These are phyloP conservation scores for Trichoderma cornu-damae DNA, from an alignment of 2,329 filamentous ascomycete species.

Conservation along the genomic window DNA sequence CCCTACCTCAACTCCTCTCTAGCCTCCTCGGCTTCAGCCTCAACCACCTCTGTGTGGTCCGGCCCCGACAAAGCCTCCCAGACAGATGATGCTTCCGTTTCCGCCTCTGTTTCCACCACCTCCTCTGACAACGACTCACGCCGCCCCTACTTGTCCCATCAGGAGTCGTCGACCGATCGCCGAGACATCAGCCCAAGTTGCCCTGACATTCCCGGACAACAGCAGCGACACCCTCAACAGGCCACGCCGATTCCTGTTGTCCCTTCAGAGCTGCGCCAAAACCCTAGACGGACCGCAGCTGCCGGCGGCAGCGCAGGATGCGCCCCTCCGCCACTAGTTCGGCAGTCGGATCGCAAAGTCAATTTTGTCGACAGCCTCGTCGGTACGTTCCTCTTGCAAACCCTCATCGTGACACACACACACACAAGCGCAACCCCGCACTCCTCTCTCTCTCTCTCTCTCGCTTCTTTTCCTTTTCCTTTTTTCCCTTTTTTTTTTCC, in stretches of 20 bases:
- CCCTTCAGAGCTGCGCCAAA: constrained; percentile 58
- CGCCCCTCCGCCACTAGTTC: constrained; percentile 69
- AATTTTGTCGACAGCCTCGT: constrained; percentile 96
- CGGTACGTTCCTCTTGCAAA: constrained; percentile 63
- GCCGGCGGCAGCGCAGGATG: constrained; percentile 52
- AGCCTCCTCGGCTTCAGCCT: constrained; percentile 71
- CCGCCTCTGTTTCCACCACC: constrained; percentile 58
- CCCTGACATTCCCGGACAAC: constrained; percentile 21
- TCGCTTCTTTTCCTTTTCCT: too few relatives aligned
- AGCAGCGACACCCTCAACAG: constrained; percentile 21
- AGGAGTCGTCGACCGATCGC: constrained; percentile 24
- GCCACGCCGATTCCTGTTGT: constrained; percentile 32
- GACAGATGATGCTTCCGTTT: constrained; percentile 63
- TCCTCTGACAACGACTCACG: constrained; percentile 51
- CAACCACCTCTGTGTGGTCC: constrained; percentile 59
- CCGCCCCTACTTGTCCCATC: constrained; percentile 40
- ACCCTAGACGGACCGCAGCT: constrained; percentile 54
- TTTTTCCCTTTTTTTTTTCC: too few relatives aligned
- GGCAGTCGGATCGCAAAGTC: constrained; percentile 86
- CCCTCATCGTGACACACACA: constrained; percentile 2
- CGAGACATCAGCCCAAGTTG: constrained; percentile 12
- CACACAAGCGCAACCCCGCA: too few relatives aligned
- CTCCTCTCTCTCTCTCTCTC: too few relatives aligned
- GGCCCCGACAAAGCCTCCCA: constrained; percentile 71
- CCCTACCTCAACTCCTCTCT: constrained; percentile 62